Percentiles rank a stretch among this genome's conserved stretches.
Evolutionary conservation across 306 rosid genomes (phyloP).

Genomic region (Malus sieversii): DNA sequence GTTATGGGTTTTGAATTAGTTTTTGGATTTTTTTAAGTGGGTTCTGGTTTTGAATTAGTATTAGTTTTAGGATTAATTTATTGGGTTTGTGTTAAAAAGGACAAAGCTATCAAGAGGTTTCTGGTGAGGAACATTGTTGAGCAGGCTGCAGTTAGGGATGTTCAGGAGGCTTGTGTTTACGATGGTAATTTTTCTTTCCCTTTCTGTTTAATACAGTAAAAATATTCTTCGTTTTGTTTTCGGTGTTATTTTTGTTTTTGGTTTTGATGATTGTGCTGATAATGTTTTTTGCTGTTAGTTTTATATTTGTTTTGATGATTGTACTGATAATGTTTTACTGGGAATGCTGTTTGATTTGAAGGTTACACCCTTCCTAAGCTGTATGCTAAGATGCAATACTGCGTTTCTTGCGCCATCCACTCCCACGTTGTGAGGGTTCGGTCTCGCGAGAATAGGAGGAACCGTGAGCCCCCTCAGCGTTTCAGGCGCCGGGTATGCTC

Average conservation of each 20-base stretch:
- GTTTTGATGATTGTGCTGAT: not conserved
- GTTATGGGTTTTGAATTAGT: not conserved
- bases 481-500: slow-evolving; percentile 78
- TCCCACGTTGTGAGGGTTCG: slow-evolving; percentile 99
- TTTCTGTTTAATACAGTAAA: not conserved
- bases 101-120: slow-evolving; percentile 75
- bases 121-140: slow-evolving; percentile 96
- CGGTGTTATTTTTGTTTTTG: not conserved
- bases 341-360: slow-evolving; percentile 10
- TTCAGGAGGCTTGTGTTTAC: slow-evolving; percentile 95
- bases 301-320: not conserved
- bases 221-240: too few relatives aligned
- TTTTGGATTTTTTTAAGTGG: not conserved
- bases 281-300: not conserved
- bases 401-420: slow-evolving; percentile 96
- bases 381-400: slow-evolving; percentile 94
- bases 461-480: slow-evolving; percentile 90
- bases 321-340: not conserved
- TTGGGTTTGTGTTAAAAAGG: slow-evolving; percentile 30
- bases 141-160: slow-evolving; percentile 97
- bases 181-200: slow-evolving; percentile 48
- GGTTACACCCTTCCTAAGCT: slow-evolving; percentile 92
- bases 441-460: slow-evolving; percentile 83
- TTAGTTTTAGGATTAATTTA: not conserved
- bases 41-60: not conserved